Evolutionary conservation across 75 land plant species (phyloP).

Genomic region (Sequoiadendron giganteum): DNA sequence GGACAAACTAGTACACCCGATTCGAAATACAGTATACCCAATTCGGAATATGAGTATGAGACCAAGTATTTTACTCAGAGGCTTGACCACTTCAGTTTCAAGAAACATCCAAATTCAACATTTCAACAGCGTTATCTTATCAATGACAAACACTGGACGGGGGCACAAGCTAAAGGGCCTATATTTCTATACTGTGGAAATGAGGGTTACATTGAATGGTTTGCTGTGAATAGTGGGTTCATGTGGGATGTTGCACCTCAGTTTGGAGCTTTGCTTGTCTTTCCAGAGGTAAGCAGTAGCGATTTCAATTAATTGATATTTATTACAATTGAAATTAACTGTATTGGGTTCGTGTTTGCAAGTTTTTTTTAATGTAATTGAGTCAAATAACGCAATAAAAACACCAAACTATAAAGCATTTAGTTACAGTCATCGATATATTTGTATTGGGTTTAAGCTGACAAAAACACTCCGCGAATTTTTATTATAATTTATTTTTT

Average conservation of each 20-base stretch:
- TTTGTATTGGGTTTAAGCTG: neutral
- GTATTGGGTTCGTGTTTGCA: neutral
- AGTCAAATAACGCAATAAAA: neutral
- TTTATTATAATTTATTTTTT: no score
- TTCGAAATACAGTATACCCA: neutral
- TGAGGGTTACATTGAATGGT: slow-evolving; percentile 97
- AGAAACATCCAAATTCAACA: slow-evolving; percentile 15
- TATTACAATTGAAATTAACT: neutral
- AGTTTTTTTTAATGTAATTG: neutral
- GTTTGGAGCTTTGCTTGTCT: slow-evolving; percentile 80
- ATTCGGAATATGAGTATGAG: slow-evolving; percentile 38
- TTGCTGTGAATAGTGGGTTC: slow-evolving; percentile 90
- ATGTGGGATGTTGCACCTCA: slow-evolving; percentile 87
- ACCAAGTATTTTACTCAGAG: slow-evolving; percentile 55
- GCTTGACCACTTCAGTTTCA: slow-evolving; percentile 91
- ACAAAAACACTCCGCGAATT: no score
- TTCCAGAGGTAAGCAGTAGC: slow-evolving; percentile 66
- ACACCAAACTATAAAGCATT: neutral
- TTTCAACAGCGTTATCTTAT: slow-evolving; percentile 88
- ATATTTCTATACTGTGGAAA: slow-evolving; percentile 95
- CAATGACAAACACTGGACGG: slow-evolving; percentile 48
- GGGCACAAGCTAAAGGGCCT: slow-evolving; percentile 45
- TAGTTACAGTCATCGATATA: neutral
- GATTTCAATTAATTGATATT: neutral
- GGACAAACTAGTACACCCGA: neutral